Conservation (phyloP, 371 early-diverging fungal genomes). For the Mucor piriformis region DNA sequence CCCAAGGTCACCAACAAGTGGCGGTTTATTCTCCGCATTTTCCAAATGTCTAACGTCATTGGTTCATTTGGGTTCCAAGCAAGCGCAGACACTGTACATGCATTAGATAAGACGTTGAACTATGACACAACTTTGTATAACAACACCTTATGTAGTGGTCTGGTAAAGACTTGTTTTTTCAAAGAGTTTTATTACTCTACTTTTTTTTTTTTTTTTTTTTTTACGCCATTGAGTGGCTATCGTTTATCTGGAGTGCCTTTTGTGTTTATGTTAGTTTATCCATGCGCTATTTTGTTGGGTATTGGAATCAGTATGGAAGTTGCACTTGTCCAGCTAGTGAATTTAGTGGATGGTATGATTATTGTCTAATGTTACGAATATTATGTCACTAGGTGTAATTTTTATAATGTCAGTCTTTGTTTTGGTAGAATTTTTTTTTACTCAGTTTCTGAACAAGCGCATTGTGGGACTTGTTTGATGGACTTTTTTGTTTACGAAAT, state of each 20-base stretch:
- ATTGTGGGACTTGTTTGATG: slow-evolving; percentile 9
- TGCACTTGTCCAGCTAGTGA: slow-evolving; percentile 31
- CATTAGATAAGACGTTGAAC: no score
- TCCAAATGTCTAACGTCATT: slow-evolving; percentile 11
- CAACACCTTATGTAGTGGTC: background rate
- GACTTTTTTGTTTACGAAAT: slow-evolving; percentile 15
- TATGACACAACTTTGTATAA: background rate
- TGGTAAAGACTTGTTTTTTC: slow-evolving; percentile 9
- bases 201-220: no score
- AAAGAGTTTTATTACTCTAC: slow-evolving; percentile 15
- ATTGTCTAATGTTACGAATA: background rate
- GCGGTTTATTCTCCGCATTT: background rate
- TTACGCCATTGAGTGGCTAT: slow-evolving; percentile 23
- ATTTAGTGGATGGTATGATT: slow-evolving; percentile 31
- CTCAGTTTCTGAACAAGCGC: slow-evolving; percentile 17
- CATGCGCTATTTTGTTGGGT: slow-evolving; percentile 29
- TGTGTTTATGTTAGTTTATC: slow-evolving; percentile 32
- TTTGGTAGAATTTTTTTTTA: slow-evolving; percentile 27
- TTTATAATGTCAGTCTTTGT: slow-evolving; percentile 33
- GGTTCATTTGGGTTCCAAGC: slow-evolving; percentile 43
- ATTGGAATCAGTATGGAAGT: slow-evolving; percentile 27
- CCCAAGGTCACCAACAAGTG: background rate
- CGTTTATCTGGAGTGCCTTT: slow-evolving; percentile 30
- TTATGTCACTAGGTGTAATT: slow-evolving; percentile 28
- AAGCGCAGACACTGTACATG: slow-evolving; percentile 31